Conservation (phyloP, 331 rosid species). For the Saraca asoca region DNA sequence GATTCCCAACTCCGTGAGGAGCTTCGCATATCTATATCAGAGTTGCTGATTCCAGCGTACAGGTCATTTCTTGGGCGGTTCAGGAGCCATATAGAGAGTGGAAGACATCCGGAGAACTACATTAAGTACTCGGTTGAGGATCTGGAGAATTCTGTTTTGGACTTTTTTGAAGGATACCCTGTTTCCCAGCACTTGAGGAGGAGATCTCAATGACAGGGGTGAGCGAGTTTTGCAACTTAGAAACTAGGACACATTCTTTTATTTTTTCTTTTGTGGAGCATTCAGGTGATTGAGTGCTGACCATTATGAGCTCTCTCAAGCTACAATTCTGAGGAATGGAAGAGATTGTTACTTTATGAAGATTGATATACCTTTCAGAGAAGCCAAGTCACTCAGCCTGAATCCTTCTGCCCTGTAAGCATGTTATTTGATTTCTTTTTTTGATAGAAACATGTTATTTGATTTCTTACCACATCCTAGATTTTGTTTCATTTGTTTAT, state of each 20-base stretch:
- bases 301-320: slow-evolving; percentile 47
- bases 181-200: slow-evolving; percentile 73
- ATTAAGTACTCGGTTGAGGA: slow-evolving; percentile 89
- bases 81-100: slow-evolving; percentile 88
- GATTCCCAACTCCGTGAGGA: slow-evolving; percentile 95
- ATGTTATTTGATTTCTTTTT: slow-evolving; percentile 58
- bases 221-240: slow-evolving; percentile 55
- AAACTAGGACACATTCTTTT: slow-evolving; percentile 76
- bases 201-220: slow-evolving; percentile 60
- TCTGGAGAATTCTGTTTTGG: slow-evolving; percentile 79
- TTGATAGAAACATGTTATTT: slow-evolving; percentile 79
- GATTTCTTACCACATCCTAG: slow-evolving; percentile 58
- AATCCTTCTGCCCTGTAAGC: slow-evolving; percentile 85
- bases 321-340: slow-evolving; percentile 31
- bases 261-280: slow-evolving; percentile 65
- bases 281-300: slow-evolving; percentile 50
- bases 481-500: slow-evolving; percentile 69
- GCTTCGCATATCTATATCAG: slow-evolving; percentile 80
- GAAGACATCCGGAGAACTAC: slow-evolving; percentile 93
- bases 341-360: slow-evolving; percentile 30
- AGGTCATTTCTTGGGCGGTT: slow-evolving; percentile 92
- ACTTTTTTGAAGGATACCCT: slow-evolving; percentile 83
- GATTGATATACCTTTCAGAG: slow-evolving; percentile 41
- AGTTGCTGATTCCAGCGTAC: slow-evolving; percentile 90
- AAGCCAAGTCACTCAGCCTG: slow-evolving; percentile 50